Base-by-base conservation (phyloP, 371 early-diverging fungal genomes). In the Smittium culicis region DNA sequence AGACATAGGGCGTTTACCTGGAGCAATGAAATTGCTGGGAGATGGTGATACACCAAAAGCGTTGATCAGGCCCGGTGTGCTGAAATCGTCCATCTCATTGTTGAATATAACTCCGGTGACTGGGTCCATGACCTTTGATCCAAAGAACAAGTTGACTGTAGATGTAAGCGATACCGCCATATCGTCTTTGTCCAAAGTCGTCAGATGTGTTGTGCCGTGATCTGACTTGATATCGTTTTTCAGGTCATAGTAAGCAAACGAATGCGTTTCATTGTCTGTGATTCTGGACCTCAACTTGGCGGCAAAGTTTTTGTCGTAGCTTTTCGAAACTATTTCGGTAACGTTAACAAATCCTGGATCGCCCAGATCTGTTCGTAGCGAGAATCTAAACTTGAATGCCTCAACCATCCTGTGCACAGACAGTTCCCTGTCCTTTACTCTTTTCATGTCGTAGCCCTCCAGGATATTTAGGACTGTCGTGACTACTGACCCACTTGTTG, bases 41-140 rank as follows among this genome's bases (percentile, higher is more conserved):
- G 89, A 88, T 0, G 95, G 91, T 30, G 77, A 82, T 20, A 95
- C 79, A 17, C 91, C 93, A 82, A 94, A 94, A 17, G 79, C 76
- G 71, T 97, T 94, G 20, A 89, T 81, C 20, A 76, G 72, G 54
- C 87, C 87, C 32, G 94, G 94, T 30, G 92, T 91, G 61, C 90
- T 88, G 73, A 99, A 99, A 72, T 99, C 99, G 74, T 99, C 98
- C 89, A 99, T 96, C 72, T 97, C 86, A 73, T 99, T 85, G 78
- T 99, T 99, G 35, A 99, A 80, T 35, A 99, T 88, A 32, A 99
- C 83, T n/a, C 99, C 99, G 0, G 98, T 94, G 24, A 69, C 77
- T 1, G 85, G 85, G 74, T 98, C 95, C 87, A 99, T 84, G 25
- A 98, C 71, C 45, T 87, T 88, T 1, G 96, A 87, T 0, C 99